phyloP scores from a whole-genome alignment of 371 early-diverging fungal species.

The Rhizopus stolonifer region DNA sequence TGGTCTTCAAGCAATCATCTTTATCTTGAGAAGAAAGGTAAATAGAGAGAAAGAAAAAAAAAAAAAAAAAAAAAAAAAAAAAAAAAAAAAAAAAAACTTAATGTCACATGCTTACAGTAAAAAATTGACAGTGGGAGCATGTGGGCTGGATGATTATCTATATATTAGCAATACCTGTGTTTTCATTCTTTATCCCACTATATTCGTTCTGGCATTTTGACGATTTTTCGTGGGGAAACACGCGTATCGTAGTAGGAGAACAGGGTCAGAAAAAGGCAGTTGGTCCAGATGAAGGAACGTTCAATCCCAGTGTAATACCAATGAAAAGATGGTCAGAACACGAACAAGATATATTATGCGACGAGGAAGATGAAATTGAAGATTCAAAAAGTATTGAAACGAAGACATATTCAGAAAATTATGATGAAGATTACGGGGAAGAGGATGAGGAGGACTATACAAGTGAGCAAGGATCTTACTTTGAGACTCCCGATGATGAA shows the following conservation, averaged over 20 bases:
- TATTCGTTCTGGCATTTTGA: conserved; percentile 94
- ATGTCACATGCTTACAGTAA: not conserved
- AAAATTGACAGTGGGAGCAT: conserved; percentile 60
- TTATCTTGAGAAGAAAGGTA: conserved; percentile 86
- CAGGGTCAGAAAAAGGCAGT: conserved; percentile 68
- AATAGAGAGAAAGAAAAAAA: conserved; percentile 77
- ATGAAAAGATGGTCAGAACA: conserved; percentile 90
- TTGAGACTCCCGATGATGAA: conserved; percentile 48
- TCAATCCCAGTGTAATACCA: conserved; percentile 90
- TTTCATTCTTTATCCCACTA: conserved; percentile 62
- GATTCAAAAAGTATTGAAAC: conserved; percentile 8
- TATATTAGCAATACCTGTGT: conserved; percentile 68
- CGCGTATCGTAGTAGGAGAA: conserved; percentile 83
- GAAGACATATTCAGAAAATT: conserved; percentile 1
- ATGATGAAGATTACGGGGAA: conserved; percentile 2
- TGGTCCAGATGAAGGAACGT: conserved; percentile 55
- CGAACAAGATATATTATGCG: conserved; percentile 39
- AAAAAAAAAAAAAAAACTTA: conserved; percentile 56
- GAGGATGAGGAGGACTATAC: not conserved
- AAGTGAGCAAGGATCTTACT: conserved; percentile 2
- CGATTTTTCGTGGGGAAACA: conserved; percentile 91
- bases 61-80: conserved; percentile 73
- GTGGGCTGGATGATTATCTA: conserved; percentile 89
- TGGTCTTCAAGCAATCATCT: conserved; percentile 86
- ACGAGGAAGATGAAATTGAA: not conserved